phyloP scores from a whole-genome alignment of 1,284 basidiomycete species.

The Ceratobasidium sp. region DNA sequence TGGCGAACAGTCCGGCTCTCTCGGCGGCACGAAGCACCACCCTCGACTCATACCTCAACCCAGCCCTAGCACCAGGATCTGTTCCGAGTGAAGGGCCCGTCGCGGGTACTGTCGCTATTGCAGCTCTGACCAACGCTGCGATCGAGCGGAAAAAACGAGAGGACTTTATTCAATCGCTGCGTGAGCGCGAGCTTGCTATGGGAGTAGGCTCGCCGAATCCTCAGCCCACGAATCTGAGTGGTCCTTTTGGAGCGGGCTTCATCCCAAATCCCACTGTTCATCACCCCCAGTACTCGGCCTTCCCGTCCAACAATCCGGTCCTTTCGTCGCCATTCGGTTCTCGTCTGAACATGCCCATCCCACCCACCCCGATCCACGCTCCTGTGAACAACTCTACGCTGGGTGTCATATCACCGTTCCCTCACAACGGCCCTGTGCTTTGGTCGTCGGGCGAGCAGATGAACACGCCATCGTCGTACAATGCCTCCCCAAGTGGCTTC shows the following conservation, averaged over 20 bases:
- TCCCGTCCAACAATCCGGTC: neutral
- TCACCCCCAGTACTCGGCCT: slow-evolving; percentile 16
- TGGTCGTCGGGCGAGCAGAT: slow-evolving; percentile 29
- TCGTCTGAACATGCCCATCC: slow-evolving; percentile 8
- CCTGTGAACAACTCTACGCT: slow-evolving; percentile 18
- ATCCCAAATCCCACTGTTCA: slow-evolving; percentile 24
- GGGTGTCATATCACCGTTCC: slow-evolving; percentile 27
- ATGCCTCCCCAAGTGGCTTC: neutral
- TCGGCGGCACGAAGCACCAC: slow-evolving; percentile 14
- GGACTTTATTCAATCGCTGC: slow-evolving; percentile 32
- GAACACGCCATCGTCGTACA: neutral
- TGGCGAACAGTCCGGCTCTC: slow-evolving; percentile 6
- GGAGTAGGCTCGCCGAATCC: slow-evolving; percentile 16
- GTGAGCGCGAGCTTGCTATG: slow-evolving; percentile 34
- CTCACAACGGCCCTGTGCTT: slow-evolving; percentile 23
- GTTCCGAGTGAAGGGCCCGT: slow-evolving; percentile 10
- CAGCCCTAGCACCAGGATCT: neutral
- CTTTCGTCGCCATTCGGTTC: neutral
- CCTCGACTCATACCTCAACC: slow-evolving; percentile 20
- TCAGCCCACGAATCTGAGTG: neutral
- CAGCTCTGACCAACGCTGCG: slow-evolving; percentile 6
- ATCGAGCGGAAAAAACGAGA: slow-evolving; percentile 34
- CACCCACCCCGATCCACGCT: slow-evolving; percentile 12
- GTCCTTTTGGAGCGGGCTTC: slow-evolving; percentile 20
- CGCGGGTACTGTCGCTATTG: neutral